A percentile compares a stretch with the other conserved stretches of the same genome.
phyloP scores from a whole-genome alignment of 306 rosid genomes.

The Arachis stenosperma region DNA sequence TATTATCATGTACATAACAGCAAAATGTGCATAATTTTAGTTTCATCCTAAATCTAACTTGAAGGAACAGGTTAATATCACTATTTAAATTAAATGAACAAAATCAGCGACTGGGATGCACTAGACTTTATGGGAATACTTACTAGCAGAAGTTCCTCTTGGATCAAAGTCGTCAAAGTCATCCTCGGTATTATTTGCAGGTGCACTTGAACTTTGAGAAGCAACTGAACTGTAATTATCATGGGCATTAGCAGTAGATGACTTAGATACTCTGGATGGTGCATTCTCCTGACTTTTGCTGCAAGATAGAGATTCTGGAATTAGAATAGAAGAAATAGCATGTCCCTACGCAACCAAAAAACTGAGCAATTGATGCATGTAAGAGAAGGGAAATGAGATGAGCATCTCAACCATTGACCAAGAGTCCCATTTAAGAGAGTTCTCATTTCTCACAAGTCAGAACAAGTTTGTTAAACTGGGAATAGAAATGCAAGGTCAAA shows the following conservation, averaged over 20 bases:
- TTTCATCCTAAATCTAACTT: not conserved
- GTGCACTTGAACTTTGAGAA: constrained; percentile 54
- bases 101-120: not conserved
- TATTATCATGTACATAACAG: not conserved
- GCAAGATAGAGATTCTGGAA: constrained; percentile 47
- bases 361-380: not conserved
- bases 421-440: constrained; percentile 10
- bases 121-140: constrained; percentile 46
- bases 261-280: constrained; percentile 56
- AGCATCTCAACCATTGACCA: constrained; percentile 30
- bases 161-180: constrained; percentile 96
- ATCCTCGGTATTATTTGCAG: constrained; percentile 56
- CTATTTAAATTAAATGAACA: no score
- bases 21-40: constrained; percentile 26
- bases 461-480: constrained; percentile 34
- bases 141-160: constrained; percentile 85
- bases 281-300: constrained; percentile 58
- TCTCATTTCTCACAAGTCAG: constrained; percentile 24
- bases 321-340: constrained; percentile 33
- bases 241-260: constrained; percentile 51
- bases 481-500: constrained; percentile 11
- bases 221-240: constrained; percentile 53
- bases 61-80: no score
- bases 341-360: no score
- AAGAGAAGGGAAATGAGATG: constrained; percentile 35